Conservation (phyloP, 1,284 basidiomycete genomes). For the Veloporphyrellus conicus region DNA sequence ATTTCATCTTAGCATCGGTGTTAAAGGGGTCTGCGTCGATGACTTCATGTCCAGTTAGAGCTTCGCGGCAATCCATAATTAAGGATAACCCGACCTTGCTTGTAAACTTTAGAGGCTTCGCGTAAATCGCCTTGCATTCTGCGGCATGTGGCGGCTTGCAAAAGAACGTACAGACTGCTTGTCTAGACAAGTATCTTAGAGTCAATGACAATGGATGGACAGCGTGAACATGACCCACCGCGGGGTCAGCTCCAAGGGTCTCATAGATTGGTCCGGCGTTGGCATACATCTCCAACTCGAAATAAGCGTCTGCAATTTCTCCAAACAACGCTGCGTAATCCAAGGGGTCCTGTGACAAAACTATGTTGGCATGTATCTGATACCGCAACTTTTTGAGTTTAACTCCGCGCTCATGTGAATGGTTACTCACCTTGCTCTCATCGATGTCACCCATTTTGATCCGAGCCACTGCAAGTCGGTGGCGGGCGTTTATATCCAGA, state of each 20-base stretch:
- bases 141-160: constrained; percentile 25
- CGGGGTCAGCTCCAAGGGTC: constrained; percentile 19
- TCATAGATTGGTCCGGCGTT: constrained; percentile 19
- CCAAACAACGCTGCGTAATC: constrained; percentile 76
- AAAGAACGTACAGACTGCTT: constrained; percentile 21
- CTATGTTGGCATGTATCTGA: constrained; percentile 63
- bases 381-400: neutral
- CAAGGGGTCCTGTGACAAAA: constrained; percentile 69
- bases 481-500: constrained; percentile 47
- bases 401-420: neutral
- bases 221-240: constrained; percentile 9
- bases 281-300: constrained; percentile 56
- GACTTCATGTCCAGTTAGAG: constrained; percentile 45
- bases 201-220: neutral
- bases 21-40: constrained; percentile 68
- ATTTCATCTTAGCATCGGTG: constrained; percentile 79
- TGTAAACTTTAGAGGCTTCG: constrained; percentile 78
- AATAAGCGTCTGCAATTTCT: constrained; percentile 83
- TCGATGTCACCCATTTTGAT: constrained; percentile 77
- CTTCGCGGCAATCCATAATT: neutral
- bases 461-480: constrained; percentile 82
- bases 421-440: constrained; percentile 67
- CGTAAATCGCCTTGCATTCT: constrained; percentile 66
- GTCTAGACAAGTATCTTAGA: constrained; percentile 7
- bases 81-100: constrained; percentile 55